A percentile compares a stretch with the other conserved stretches of the same genome.
Conservation (phyloP, 495 filamentous ascomycete genomes). For the Penicillium longicatenatum region DNA sequence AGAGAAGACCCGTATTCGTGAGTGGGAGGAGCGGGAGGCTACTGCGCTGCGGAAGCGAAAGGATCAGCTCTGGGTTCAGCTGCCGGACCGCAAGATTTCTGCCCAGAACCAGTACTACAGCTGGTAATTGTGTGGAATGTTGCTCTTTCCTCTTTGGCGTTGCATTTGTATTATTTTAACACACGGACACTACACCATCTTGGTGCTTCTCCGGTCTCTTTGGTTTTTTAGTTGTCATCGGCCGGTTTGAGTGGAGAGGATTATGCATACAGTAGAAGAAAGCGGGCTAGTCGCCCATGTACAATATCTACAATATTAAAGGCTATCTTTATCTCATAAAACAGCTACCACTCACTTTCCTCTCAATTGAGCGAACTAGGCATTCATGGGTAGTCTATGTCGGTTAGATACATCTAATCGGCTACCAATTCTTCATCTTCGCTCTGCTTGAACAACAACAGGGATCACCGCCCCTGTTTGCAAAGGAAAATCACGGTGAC, state of each 20-base stretch:
- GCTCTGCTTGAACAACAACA: conserved; percentile 62
- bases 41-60: conserved; percentile 67
- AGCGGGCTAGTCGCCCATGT: conserved; percentile 28
- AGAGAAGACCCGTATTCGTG: conserved; percentile 80
- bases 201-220: conserved; percentile 16
- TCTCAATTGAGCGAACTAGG: background rate
- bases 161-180: conserved; percentile 30
- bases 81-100: conserved; percentile 66
- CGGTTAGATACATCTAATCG: background rate
- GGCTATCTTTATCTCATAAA: conserved; percentile 14
- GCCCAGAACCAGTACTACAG: conserved; percentile 83
- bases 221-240: conserved; percentile 16
- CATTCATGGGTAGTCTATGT: background rate
- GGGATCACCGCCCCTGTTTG: conserved; percentile 73
- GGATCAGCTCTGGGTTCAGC: conserved; percentile 76
- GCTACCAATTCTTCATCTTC: background rate
- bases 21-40: conserved; percentile 72
- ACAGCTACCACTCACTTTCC: background rate
- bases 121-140: conserved; percentile 59
- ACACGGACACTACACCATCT: conserved; percentile 13
- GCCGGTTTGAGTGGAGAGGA: conserved; percentile 17
- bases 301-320: conserved; percentile 30
- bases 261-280: conserved; percentile 31
- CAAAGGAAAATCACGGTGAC: conserved; percentile 66
- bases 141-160: conserved; percentile 25